Base-by-base conservation (phyloP, 305 asterid species). In the Rubia tinctorum region DNA sequence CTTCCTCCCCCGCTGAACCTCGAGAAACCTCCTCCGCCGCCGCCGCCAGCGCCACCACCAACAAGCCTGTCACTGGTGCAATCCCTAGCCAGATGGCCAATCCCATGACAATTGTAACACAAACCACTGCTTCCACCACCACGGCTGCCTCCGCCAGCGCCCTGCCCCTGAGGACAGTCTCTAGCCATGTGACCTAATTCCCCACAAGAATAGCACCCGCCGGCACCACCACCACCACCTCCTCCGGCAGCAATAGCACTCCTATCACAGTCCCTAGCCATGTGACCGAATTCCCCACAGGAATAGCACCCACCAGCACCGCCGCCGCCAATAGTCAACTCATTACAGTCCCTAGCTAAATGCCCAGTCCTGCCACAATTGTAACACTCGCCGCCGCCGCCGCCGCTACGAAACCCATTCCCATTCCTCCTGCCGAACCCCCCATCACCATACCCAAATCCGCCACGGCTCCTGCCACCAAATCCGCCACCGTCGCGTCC, bases 341-440 rank as follows among this genome's bases (percentile, higher is more conserved):
- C 34, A 30, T 30, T 30, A 30, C 34, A 30, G 63, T 91, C 95
- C 77, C 91, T 83, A 1, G 95, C 95, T 77, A 87, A 12, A 72
- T 91, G 96, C 66, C 97, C 97, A 9, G 75, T 76, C 69, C 80
- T 88, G n/a, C 96, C 96, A 68, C 96, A 91, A n/a, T 53, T 74
- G 73, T 68, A 89, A 74, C 97, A 90, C 42, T 77, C 80, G n/a
- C 82, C 82, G 0, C 86, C 85, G 2, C 79, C 82, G 0, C 87
- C 79, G 5, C 77, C 77, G 68, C 82, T 77, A 45, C 34, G 34
- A 30, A 30, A 76, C 7, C 90, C 88, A 61, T 77, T 80, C 3
- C 80, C 89, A 23, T 75, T 81, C 53, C 90, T 86, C 61, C 85
- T 78, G n/a, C 69, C 76, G 78, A 78, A 44, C 17, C 76, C 87